Evolutionary conservation across 176 grass and related monocot genomes (phyloP), one percentile per base, ranked within the genome.

Genomic region (maize (Zea mays)): DNA sequence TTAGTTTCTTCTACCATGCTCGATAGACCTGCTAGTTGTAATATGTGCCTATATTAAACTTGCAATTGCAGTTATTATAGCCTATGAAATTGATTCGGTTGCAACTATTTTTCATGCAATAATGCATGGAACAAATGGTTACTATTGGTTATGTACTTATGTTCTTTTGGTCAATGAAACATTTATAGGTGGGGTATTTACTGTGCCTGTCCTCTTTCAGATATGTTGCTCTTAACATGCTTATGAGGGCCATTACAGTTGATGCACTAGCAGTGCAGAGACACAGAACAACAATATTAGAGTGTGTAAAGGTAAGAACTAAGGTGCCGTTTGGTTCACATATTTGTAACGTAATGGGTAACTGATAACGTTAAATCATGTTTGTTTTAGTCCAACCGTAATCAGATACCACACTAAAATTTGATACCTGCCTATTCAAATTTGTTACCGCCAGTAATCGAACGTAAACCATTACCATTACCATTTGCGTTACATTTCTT

Each of bases 191-290:
- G 27, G 48, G 37, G 0, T 68, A 61, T 67, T 88, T 67, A 83
- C 51, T 20, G 34, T 67, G 10, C 15, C 58, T 71, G 4, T 73
- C 33, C 35, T 83, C 43, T 83, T 83, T 70, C 86, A 97, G 94
- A 90, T 97, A 97, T 86, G 94, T 97, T 80, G 94, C 94, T 69
- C 76, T 97, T 37, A 94, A 97, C 82, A 97, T 97, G 86, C 91
- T 97, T 72, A 90, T 86, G 84, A 97, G 86, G 83, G 91, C 89
- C 48, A 90, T 97, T 86, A 49, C 87, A 82, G 87, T 97, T 76
- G 94, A 97, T 85, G 78, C 85, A 65, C 91, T 92, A 83, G 94
- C 94, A 44, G 94, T 97, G 34, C 94, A 97, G 89, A 97, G 94
- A 84, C 94, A 97, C 85, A 92, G 94, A 55, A 42, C 87, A 67